These are phyloP conservation scores for Tylopilus sp. DNA, from an alignment of 768 basidiomycete species.

Conservation along the genomic window DNA sequence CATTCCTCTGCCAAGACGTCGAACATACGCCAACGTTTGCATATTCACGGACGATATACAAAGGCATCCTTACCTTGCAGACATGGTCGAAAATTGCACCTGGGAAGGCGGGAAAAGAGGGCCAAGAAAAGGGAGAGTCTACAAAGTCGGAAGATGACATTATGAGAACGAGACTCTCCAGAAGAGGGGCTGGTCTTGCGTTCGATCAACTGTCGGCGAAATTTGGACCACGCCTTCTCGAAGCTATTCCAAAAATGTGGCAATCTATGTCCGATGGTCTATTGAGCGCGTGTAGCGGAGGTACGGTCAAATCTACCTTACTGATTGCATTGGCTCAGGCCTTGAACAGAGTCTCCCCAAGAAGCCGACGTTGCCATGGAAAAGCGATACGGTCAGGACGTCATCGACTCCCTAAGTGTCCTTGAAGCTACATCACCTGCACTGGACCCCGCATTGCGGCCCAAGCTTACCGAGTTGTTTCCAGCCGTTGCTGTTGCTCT, in stretches of 20 bases:
- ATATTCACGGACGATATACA: conserved; percentile 51
- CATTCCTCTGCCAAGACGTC: conserved; percentile 91
- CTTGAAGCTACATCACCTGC: conserved; percentile 78
- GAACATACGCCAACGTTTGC: conserved; percentile 89
- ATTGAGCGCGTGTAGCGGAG: conserved; percentile 58
- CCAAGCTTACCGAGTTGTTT: conserved; percentile 66
- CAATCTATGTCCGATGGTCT: conserved; percentile 84
- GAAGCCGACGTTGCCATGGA: conserved; percentile 65
- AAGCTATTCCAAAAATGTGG: conserved; percentile 92
- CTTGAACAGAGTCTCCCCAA: conserved; percentile 45
- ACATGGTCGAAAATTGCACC: conserved; percentile 37
- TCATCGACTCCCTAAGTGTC: conserved; percentile 90
- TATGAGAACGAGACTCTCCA: conserved; percentile 63
- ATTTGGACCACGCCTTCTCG: conserved; percentile 72
- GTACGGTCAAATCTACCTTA: conserved; percentile 39
- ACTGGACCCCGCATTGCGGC: conserved; percentile 67
- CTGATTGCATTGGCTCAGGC: neutral
- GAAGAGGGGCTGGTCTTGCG: conserved; percentile 83
- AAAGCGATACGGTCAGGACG: conserved; percentile 77
- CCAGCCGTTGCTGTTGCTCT: conserved; percentile 74
- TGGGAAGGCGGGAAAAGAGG: conserved; percentile 36
- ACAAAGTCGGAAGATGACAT: conserved; percentile 51
- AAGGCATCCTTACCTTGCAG: conserved; percentile 79
- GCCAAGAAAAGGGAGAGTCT: conserved; percentile 39
- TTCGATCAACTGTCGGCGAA: conserved; percentile 72